phyloP scores from a whole-genome alignment of 352 stramenopile genomes.

The Hyaloperonospora brassicae region DNA sequence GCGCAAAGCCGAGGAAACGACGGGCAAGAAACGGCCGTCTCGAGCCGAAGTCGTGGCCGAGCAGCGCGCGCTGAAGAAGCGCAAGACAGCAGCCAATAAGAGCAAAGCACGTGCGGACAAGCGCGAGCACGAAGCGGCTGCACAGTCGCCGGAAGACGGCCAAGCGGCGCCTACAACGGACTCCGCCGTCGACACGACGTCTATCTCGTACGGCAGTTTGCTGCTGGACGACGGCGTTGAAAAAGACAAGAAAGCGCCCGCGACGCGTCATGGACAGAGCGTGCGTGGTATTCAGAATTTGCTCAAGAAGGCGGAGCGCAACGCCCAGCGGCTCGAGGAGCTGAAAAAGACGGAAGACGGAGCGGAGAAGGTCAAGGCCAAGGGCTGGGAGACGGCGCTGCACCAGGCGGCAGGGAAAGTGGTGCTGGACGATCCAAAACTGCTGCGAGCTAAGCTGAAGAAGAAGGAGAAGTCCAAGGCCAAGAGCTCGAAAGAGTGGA shows the following conservation, averaged over 20 bases:
- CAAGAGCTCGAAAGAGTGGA: conserved; percentile 75
- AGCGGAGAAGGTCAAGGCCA: too few species aligned
- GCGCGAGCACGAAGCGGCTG: conserved; percentile 32
- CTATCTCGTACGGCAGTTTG: conserved; percentile 75
- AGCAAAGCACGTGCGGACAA: conserved; percentile 39
- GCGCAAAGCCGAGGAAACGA: conserved; percentile 60
- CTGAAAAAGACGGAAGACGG: too few species aligned
- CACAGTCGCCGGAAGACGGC: conserved; percentile 9
- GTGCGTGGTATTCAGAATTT: conserved; percentile 70
- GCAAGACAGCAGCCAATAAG: conserved; percentile 46
- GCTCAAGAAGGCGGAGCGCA: conserved; percentile 72
- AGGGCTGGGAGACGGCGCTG: conserved; percentile 64
- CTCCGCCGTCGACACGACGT: conserved; percentile 16
- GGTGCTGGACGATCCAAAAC: conserved; percentile 68
- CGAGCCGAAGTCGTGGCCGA: conserved; percentile 20
- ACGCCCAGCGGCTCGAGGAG: too few species aligned
- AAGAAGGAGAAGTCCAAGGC: conserved; percentile 81
- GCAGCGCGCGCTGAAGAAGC: conserved; percentile 29
- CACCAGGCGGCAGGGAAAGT: conserved; percentile 61
- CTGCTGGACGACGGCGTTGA: conserved; percentile 51
- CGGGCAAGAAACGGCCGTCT: conserved; percentile 43
- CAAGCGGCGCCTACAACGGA: conserved; percentile 13
- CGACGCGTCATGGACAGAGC: conserved; percentile 66
- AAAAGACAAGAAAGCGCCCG: conserved; percentile 41
- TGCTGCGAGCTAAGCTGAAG: conserved; percentile 74